Conservation (phyloP, 2,329 filamentous ascomycete species). For the Scedosporium apiospermum region DNA sequence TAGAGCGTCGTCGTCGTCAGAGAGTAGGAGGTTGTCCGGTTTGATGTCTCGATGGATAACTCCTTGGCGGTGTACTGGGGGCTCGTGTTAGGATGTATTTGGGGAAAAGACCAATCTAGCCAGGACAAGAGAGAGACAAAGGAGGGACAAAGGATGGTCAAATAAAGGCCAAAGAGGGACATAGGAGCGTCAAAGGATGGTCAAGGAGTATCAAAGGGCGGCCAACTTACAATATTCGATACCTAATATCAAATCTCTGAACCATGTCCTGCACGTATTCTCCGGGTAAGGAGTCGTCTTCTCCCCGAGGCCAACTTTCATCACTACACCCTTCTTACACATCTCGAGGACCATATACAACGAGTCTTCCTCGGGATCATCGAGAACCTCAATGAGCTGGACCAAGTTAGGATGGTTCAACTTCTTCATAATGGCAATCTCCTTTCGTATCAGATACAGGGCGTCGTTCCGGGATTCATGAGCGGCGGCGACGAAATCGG, state of each 20-base stretch:
- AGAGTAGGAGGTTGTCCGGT: constrained; percentile 88
- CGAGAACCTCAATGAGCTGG: constrained; percentile 82
- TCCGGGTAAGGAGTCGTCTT: constrained; percentile 71
- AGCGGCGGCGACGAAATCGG: constrained; percentile 7
- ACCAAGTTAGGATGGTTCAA: constrained; percentile 92
- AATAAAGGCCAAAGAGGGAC: too few relatives aligned
- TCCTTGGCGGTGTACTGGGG: constrained; percentile 76
- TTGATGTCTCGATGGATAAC: constrained; percentile 97
- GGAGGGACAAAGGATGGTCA: too few relatives aligned
- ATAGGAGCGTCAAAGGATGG: too few relatives aligned
- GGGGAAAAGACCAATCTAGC: neutral
- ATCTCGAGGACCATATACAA: constrained; percentile 98
- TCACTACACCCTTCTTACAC: constrained; percentile 96
- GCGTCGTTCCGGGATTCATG: constrained; percentile 42
- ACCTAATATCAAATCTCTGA: constrained; percentile 85
- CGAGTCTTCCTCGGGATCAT: constrained; percentile 91
- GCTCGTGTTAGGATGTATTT: too few relatives aligned
- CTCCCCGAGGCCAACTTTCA: constrained; percentile 88
- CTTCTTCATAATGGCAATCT: constrained; percentile 99
- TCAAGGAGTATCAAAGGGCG: too few relatives aligned
- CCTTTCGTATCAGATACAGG: constrained; percentile 81
- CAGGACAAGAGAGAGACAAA: neutral
- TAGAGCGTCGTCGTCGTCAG: constrained; percentile 83
- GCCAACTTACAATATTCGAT: constrained; percentile 73
- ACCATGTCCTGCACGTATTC: constrained; percentile 81